phyloP scores from a whole-genome alignment of 495 filamentous ascomycete species.

The Poronia punctata region DNA sequence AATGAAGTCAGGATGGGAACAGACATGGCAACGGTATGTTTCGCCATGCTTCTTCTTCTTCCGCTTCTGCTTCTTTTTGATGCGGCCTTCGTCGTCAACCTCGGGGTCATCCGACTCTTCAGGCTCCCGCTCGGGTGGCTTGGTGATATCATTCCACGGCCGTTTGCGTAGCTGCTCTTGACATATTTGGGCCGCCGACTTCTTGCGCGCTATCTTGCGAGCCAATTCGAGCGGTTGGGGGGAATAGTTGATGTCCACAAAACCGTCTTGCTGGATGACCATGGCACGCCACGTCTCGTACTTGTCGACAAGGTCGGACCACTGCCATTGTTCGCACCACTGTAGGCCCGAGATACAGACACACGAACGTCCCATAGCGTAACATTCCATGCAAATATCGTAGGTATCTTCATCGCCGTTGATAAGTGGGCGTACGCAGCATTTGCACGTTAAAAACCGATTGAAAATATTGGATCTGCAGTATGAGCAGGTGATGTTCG shows the following conservation, averaged over 20 bases:
- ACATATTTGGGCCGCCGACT: constrained; percentile 79
- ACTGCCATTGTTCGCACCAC: constrained; percentile 90
- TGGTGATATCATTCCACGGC: constrained; percentile 55
- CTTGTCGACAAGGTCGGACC: constrained; percentile 66
- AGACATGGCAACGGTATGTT: constrained; percentile 69
- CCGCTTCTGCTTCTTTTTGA: constrained; percentile 39
- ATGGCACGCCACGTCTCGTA: constrained; percentile 77
- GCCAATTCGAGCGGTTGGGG: constrained; percentile 59
- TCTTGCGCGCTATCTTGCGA: constrained; percentile 54
- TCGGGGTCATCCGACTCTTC: constrained; percentile 38
- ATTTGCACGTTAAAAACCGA: constrained; percentile 83
- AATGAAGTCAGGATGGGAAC: constrained; percentile 59
- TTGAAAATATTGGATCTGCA: constrained; percentile 97
- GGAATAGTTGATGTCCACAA: constrained; percentile 49
- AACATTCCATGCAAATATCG: constrained; percentile 96
- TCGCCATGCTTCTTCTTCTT: constrained; percentile 39
- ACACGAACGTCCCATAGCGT: constrained; percentile 87
- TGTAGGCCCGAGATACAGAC: constrained; percentile 72
- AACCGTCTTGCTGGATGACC: constrained; percentile 60
- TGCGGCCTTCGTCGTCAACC: constrained; percentile 44
- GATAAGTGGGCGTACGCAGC: constrained; percentile 55
- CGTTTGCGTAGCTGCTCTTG: constrained; percentile 73
- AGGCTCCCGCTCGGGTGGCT: constrained; percentile 31
- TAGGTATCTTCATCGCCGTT: constrained; percentile 69
- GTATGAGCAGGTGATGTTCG: constrained; percentile 90